A percentile compares a stretch with the other conserved stretches of the same genome.
phyloP scores from a whole-genome alignment of 106 monocot species.

The Acorus calamus region DNA sequence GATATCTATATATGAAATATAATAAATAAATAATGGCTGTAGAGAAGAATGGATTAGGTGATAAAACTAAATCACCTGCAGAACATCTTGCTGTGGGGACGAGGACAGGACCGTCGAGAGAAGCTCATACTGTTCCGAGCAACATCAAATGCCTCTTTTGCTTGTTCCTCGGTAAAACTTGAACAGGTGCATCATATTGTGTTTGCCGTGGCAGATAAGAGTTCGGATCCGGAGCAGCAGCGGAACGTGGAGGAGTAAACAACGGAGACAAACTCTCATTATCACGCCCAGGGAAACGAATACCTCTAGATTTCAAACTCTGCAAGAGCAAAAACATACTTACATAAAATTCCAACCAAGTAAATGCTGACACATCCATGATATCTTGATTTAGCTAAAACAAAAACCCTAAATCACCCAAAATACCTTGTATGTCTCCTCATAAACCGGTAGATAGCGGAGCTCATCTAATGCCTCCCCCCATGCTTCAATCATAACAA shows the following conservation, averaged over 20 bases:
- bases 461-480: constrained; percentile 79
- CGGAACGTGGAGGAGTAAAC: constrained; percentile 81
- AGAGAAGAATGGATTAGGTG: no score
- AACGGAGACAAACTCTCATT: constrained; percentile 90
- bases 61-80: constrained; percentile 25
- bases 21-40: no score
- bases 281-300: constrained; percentile 86
- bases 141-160: constrained; percentile 87
- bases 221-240: constrained; percentile 44
- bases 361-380: no score
- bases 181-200: constrained; percentile 26
- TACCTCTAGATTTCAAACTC: constrained; percentile 94
- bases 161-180: constrained; percentile 55
- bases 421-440: constrained; percentile 94
- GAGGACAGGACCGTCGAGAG: constrained; percentile 83
- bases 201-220: constrained; percentile 17
- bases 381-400: no score
- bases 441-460: constrained; percentile 83
- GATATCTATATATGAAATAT: no score
- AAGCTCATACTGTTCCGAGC: constrained; percentile 88
- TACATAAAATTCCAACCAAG: neutral
- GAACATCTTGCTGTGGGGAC: constrained; percentile 74
- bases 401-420: no score
- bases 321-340: constrained; percentile 16
- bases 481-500: constrained; percentile 87